A percentile compares a stretch with the other conserved stretches of the same genome.
phyloP scores from a whole-genome alignment of 2,329 filamentous ascomycete species.

The Penicillium hesseltinei region DNA sequence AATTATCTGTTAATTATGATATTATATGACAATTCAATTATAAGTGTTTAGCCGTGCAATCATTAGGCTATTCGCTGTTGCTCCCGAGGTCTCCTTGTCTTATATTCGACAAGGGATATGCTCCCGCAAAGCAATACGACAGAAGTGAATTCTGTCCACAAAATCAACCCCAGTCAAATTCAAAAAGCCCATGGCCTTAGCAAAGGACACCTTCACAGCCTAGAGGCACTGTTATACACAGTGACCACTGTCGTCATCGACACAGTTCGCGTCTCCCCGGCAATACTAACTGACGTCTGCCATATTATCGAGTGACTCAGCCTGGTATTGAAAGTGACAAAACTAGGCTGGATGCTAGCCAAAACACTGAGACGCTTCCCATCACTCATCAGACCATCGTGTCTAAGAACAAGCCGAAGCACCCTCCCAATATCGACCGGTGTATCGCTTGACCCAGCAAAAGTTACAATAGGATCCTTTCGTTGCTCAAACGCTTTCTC shows the following conservation, averaged over 20 bases:
- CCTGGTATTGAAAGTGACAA: constrained; percentile 21
- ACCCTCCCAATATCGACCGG: constrained; percentile 15
- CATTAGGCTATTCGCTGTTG: background rate
- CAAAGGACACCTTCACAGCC: background rate
- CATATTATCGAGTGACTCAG: constrained; percentile 12
- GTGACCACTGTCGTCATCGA: background rate
- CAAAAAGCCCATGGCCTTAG: background rate
- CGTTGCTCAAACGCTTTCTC: constrained; percentile 1
- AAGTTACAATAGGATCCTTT: constrained; percentile 1
- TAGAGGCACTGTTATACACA: background rate
- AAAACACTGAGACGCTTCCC: background rate
- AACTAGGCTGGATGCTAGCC: constrained; percentile 14
- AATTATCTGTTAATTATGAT: background rate
- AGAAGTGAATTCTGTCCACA: background rate
- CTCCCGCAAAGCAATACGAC: background rate
- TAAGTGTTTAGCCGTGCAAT: background rate
- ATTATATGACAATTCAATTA: background rate
- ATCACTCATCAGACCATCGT: constrained; percentile 8
- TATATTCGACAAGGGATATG: background rate
- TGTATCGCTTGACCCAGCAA: constrained; percentile 6
- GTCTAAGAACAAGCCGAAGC: constrained; percentile 17
- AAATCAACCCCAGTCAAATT: background rate
- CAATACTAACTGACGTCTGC: constrained; percentile 16
- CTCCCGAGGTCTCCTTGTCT: background rate
- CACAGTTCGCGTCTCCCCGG: constrained; percentile 7